Evolutionary conservation across 306 rosid species (phyloP).

Genomic region (Dryas drummondii): DNA sequence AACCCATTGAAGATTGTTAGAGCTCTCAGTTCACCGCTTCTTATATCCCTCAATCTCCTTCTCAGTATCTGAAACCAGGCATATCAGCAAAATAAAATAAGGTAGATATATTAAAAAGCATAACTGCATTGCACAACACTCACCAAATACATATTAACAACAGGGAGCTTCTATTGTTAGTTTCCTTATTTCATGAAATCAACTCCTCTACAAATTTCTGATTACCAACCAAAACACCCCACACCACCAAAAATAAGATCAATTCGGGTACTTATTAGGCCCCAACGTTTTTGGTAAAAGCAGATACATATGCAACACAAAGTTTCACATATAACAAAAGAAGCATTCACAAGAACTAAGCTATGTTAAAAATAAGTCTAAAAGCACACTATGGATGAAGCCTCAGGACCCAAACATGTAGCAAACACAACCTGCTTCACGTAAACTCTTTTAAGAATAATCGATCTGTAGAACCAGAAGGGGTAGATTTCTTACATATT

Average conservation of each 20-base stretch:
- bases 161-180: background rate
- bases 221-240: background rate
- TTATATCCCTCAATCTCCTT: slow-evolving; percentile 73
- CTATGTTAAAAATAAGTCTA: slow-evolving; percentile 1
- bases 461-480: slow-evolving; percentile 3
- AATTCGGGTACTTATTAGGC: background rate
- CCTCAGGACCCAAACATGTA: background rate
- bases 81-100: background rate
- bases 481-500: slow-evolving; percentile 63
- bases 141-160: background rate
- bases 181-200: background rate
- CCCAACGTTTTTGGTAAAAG: background rate
- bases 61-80: slow-evolving; percentile 66
- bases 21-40: slow-evolving; percentile 81
- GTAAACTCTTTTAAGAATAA: background rate
- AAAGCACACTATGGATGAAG: background rate
- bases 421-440: background rate
- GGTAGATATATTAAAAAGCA: background rate
- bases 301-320: background rate
- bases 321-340: background rate
- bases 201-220: background rate
- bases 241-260: background rate
- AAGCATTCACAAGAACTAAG: slow-evolving; percentile 12
- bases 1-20: slow-evolving; percentile 68
- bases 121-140: background rate